Evolutionary conservation across 495 filamentous ascomycete genomes (phyloP).

Genomic region (Trichoderma asperelloides): DNA sequence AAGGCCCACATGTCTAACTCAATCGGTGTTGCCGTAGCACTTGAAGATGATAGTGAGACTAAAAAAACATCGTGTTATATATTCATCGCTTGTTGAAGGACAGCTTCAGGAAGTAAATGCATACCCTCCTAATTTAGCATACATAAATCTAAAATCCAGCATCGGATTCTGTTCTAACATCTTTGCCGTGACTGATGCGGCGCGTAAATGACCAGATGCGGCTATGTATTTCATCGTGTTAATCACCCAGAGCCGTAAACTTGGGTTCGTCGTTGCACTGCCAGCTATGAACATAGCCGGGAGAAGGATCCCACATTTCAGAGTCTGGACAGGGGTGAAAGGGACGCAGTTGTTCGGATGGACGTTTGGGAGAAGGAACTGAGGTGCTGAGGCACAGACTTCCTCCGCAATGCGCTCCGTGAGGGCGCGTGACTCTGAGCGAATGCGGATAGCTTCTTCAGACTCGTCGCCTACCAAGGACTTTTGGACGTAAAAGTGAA

Average conservation of each 20-base stretch:
- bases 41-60: no score
- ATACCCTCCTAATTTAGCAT: constrained; percentile 7
- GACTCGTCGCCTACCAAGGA: neutral
- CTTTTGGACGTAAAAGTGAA: constrained; percentile 16
- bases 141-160: neutral
- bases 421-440: neutral
- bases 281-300: constrained; percentile 3
- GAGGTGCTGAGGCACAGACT: constrained; percentile 7
- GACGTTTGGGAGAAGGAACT: neutral
- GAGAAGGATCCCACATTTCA: constrained; percentile 10
- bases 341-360: neutral
- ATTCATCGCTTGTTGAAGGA: neutral
- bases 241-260: neutral
- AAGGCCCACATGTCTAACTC: no score
- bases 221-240: constrained; percentile 2
- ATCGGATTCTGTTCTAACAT: constrained; percentile 2
- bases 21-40: no score
- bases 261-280: neutral
- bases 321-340: neutral
- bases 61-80: neutral
- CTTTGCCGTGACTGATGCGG: neutral
- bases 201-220: neutral
- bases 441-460: neutral
- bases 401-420: neutral
- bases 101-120: constrained; percentile 2